phyloP scores from a whole-genome alignment of 768 basidiomycete species.

The Phylloporus rhodoxanthus region DNA sequence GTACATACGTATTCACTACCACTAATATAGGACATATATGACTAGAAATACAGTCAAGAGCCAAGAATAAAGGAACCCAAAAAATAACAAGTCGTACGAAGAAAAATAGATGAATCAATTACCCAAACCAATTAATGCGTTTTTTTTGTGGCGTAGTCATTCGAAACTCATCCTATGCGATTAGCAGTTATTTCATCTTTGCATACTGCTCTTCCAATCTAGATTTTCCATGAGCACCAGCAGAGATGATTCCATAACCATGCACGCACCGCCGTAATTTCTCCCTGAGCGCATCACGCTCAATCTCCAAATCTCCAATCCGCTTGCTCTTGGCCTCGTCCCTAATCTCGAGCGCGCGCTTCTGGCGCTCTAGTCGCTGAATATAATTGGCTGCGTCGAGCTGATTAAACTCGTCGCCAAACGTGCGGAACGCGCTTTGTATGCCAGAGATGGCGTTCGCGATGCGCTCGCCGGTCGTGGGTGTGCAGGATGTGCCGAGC shows the following conservation, averaged over 20 bases:
- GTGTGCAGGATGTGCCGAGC: background rate
- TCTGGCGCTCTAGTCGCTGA: conserved; percentile 35
- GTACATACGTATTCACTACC: background rate
- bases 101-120: background rate
- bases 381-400: conserved; percentile 27
- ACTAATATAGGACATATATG: background rate
- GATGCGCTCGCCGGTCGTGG: conserved; percentile 23
- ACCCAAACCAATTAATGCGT: background rate
- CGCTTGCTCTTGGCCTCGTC: conserved; percentile 29
- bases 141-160: background rate
- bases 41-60: background rate
- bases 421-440: background rate
- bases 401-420: conserved; percentile 11
- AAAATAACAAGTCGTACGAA: background rate
- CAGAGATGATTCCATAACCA: background rate
- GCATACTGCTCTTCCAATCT: background rate
- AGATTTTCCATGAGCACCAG: background rate
- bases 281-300: conserved; percentile 1
- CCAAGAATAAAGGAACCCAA: background rate
- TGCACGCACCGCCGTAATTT: background rate
- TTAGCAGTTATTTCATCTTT: background rate
- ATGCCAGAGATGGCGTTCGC: conserved; percentile 4
- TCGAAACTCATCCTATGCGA: background rate
- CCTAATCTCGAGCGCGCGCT: conserved; percentile 32
- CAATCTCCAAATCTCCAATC: conserved; percentile 9